Conservation (phyloP, 495 filamentous ascomycete species). For the Penicillium goetzii region DNA sequence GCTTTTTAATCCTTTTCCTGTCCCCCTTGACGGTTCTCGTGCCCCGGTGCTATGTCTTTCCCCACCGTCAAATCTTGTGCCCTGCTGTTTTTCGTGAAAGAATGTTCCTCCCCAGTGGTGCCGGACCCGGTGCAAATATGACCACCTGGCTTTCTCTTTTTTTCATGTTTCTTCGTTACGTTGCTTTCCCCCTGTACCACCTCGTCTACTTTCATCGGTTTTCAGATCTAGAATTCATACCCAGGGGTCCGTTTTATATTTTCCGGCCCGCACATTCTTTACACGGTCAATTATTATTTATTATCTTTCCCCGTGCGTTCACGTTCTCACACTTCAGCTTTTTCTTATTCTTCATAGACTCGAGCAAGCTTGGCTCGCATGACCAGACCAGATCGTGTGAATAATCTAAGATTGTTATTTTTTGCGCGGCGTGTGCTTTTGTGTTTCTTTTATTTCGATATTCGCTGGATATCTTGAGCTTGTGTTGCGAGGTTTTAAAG, state of each 20-base stretch:
- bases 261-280: conserved; percentile 22
- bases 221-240: conserved; percentile 29
- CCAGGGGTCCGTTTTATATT: conserved; percentile 13
- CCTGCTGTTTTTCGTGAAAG: conserved; percentile 20
- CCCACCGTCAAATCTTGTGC: background rate
- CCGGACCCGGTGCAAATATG: background rate
- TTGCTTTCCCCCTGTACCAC: conserved; percentile 6
- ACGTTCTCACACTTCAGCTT: background rate
- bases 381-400: conserved; percentile 8
- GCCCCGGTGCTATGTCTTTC: background rate
- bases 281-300: conserved; percentile 5
- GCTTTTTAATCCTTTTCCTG: background rate
- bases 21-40: background rate
- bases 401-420: conserved; percentile 10
- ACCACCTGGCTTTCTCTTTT: background rate
- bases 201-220: conserved; percentile 13
- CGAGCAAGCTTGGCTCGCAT: conserved; percentile 1
- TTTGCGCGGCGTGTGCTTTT: background rate
- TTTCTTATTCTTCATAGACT: conserved; percentile 17
- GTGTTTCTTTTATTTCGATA: background rate
- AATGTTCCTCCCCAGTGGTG: conserved; percentile 13
- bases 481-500: background rate
- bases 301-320: background rate
- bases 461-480: background rate
- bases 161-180: background rate